phyloP scores from a whole-genome alignment of 106 monocot genomes.

The Cymbidium sinense region DNA sequence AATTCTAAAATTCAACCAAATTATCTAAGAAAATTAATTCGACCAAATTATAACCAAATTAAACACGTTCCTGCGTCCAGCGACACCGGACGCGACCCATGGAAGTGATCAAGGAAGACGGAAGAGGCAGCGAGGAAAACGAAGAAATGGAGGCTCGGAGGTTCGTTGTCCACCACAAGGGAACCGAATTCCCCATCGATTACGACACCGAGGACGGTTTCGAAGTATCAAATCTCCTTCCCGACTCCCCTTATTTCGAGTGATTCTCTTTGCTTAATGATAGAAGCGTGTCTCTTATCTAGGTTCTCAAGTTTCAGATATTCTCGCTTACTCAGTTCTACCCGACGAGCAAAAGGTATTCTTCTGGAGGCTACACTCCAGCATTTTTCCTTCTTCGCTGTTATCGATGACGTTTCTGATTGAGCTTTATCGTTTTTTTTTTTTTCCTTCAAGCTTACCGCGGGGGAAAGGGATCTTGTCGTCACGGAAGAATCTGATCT shows the following conservation, averaged over 20 bases:
- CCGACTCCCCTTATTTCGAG: neutral
- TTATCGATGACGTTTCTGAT: too few relatives aligned
- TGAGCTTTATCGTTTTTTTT: neutral
- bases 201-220: slow-evolving; percentile 76
- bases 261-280: neutral
- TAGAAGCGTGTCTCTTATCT: neutral
- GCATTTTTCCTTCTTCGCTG: neutral
- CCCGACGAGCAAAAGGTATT: slow-evolving; percentile 76
- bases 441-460: too few relatives aligned
- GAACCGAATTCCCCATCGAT: slow-evolving; percentile 41
- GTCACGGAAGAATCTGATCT: slow-evolving; percentile 60
- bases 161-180: slow-evolving; percentile 50
- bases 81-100: too few relatives aligned
- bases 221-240: slow-evolving; percentile 29
- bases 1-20: too few relatives aligned
- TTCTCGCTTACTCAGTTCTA: slow-evolving; percentile 79
- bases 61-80: too few relatives aligned
- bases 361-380: neutral
- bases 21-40: too few relatives aligned
- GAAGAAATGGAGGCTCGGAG: slow-evolving; percentile 69
- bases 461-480: slow-evolving; percentile 4
- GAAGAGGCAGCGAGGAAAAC: neutral
- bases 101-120: too few relatives aligned
- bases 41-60: too few relatives aligned
- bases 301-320: slow-evolving; percentile 82